These are phyloP conservation scores for Entamoeba moshkovskii DNA, from an alignment of 208 protist species.

Conservation along the genomic window DNA sequence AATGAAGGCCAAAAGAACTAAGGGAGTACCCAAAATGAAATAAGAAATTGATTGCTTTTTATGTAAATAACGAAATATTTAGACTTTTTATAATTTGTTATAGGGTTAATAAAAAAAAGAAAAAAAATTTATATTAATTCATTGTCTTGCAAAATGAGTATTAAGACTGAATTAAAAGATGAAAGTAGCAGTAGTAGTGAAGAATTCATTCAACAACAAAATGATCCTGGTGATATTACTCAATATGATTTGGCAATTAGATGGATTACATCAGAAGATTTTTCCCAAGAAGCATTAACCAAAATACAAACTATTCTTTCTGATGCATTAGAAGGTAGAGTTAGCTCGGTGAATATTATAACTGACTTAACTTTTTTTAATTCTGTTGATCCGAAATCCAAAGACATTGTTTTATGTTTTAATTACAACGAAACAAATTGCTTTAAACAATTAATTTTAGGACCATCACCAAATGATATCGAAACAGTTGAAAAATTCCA, in stretches of 20 bases:
- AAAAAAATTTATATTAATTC: no score
- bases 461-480: not conserved
- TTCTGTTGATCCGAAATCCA: not conserved
- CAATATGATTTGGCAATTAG: not conserved
- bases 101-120: no score
- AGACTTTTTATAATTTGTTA: no score
- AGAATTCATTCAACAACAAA: no score
- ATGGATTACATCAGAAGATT: no score
- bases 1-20: not conserved
- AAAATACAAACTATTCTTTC: not conserved
- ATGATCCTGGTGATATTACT: not conserved
- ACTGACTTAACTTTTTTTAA: not conserved
- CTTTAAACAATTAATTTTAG: not conserved
- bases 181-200: no score
- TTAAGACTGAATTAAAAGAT: no score
- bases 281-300: not conserved
- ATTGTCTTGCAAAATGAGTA: no score
- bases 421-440: not conserved
- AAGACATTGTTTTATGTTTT: not conserved
- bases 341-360: not conserved
- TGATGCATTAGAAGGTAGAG: not conserved
- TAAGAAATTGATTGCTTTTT: no score
- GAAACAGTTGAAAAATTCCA: not conserved
- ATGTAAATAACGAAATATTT: no score
- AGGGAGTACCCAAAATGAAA: not conserved